These are phyloP conservation scores for Microsporum canis DNA, from an alignment of 2,329 filamentous ascomycete species.

Conservation along the genomic window DNA sequence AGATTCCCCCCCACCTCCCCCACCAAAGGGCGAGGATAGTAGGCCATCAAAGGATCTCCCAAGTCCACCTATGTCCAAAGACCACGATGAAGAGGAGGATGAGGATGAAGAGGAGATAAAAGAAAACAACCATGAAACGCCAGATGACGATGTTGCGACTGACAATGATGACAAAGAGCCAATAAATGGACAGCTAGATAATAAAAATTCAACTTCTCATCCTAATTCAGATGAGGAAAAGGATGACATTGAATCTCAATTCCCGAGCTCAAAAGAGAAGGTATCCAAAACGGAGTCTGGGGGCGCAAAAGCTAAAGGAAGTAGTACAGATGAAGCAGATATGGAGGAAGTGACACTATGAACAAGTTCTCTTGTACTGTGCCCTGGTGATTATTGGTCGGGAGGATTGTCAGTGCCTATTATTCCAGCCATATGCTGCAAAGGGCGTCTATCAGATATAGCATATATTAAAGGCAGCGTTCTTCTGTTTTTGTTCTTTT, in stretches of 20 bases:
- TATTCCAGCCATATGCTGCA: background rate
- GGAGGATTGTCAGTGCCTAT: background rate
- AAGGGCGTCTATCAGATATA: background rate
- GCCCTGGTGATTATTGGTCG: background rate
- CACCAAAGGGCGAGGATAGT: background rate
- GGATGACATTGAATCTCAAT: background rate
- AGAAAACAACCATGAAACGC: conserved; percentile 11
- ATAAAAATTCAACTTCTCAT: background rate
- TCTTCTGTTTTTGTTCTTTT: background rate
- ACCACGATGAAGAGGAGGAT: conserved; percentile 7
- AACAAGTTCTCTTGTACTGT: background rate
- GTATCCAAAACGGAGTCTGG: background rate
- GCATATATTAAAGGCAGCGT: background rate
- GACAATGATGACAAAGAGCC: background rate
- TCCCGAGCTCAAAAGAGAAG: background rate
- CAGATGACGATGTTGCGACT: background rate
- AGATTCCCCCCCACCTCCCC: conserved; percentile 5
- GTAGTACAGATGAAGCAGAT: background rate
- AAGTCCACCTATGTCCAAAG: background rate
- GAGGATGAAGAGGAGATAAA: conserved; percentile 6
- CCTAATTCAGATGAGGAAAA: background rate
- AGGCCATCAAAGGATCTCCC: background rate
- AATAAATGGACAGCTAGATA: background rate
- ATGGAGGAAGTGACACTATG: conserved; percentile 6
- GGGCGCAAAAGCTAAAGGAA: background rate